Base-by-base conservation (phyloP, 257 asterid genomes). In the Plectranthus barbatus region DNA sequence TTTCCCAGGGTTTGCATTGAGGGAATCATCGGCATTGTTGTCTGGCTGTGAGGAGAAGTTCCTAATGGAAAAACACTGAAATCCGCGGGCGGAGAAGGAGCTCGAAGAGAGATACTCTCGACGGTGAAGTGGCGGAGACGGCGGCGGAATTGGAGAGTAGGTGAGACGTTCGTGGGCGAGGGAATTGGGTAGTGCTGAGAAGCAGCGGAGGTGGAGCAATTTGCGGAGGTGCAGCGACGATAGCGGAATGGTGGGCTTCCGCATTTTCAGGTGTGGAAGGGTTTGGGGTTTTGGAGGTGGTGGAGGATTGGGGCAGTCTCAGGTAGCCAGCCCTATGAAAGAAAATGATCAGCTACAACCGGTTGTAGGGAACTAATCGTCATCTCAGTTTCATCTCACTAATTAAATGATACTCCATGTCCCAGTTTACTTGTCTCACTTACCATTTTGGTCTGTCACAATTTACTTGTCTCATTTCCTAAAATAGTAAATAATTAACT, bases 211-310 rank as follows among this genome's bases (percentile, higher is more conserved):
- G 56, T 51, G 72, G 57, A 80, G 66, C 44, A 88, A 71, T 19
- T 77, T 44, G 11, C 86, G 91, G 20, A 88, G 59, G 58, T 77
- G 78, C 66, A 74, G 72, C 5, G 86, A 65, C 9, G 84, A 63
- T 21, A 73, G 56, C 1, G 78, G 72, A 11, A 75, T 60, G 24
- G 70, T 57, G 79, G 62, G 78, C 66, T 77, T 79, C 67, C 81
- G 89, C 96, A 91, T 91, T 79, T 78, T 85, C 33, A 53, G 15
- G 67, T 3, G 31, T 26, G 31, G 31, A 26, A 5, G 31, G 31
- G 2, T 26, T 26, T 26, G 31, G 31, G 31, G 31, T 26, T 73
- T 53, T 53, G 61, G 17, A 6, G 48, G 48, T 26, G 40, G 37
- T 12, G n/a, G n/a, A n/a, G n/a, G n/a, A n/a, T 26, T 26, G 15